Evolutionary conservation across 2,329 filamentous ascomycete species (phyloP).

Genomic region (Aspergillus piperis): DNA sequence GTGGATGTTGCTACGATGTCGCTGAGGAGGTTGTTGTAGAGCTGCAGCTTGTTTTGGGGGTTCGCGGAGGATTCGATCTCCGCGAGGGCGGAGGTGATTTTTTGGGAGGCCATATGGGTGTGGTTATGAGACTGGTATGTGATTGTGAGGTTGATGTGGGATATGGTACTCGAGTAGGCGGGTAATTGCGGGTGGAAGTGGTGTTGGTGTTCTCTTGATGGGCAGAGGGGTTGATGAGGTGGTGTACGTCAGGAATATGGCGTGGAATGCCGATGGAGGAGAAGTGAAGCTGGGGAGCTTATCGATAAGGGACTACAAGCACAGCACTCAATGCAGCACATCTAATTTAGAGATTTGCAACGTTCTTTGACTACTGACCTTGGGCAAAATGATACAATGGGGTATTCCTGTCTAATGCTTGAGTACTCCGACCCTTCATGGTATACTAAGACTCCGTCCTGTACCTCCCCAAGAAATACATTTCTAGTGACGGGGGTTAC

Average conservation of each 20-base stretch:
- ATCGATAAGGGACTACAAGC: conserved; percentile 26
- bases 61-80: conserved; percentile 52
- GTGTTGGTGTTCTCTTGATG: background rate
- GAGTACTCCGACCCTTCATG: no score
- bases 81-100: conserved; percentile 52
- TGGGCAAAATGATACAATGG: no score
- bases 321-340: background rate
- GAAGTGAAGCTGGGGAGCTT: conserved; percentile 19
- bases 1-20: conserved; percentile 53
- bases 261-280: background rate
- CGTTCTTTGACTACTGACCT: no score
- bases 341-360: no score
- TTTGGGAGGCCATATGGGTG: conserved; percentile 54
- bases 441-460: no score
- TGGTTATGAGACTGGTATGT: background rate
- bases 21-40: conserved; percentile 60
- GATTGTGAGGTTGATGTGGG: background rate
- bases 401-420: no score
- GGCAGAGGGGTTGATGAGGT: conserved; percentile 6
- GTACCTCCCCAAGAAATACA: no score
- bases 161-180: background rate
- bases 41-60: conserved; percentile 54
- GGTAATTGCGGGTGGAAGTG: background rate
- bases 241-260: background rate
- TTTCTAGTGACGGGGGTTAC: no score